Percentiles rank a stretch among this genome's conserved stretches.
phyloP scores from a whole-genome alignment of 441 rosid genomes.

The Bocquillonia castaneifolia region DNA sequence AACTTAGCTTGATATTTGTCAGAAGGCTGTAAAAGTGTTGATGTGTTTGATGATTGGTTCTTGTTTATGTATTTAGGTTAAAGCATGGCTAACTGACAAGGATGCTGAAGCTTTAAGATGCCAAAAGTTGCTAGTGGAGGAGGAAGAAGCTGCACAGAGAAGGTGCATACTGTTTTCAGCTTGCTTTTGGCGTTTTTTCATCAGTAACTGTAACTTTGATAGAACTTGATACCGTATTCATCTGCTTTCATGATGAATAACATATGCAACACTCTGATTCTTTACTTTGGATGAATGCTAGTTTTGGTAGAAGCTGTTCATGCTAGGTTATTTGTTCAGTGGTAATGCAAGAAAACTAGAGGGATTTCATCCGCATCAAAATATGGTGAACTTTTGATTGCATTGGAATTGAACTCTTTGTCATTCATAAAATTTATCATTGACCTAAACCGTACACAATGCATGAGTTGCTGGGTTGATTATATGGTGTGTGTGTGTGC shows the following conservation, averaged over 20 bases:
- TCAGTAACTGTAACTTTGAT: neutral
- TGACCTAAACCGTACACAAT: neutral
- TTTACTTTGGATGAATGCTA: neutral
- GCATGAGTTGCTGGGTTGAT: neutral
- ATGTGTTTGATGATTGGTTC: slow-evolving; percentile 7
- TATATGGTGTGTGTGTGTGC: neutral
- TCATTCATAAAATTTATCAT: neutral
- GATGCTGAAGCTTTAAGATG: slow-evolving; percentile 94
- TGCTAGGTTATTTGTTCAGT: neutral
- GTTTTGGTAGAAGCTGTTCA: neutral
- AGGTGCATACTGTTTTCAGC: slow-evolving; percentile 39
- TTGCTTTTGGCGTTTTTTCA: neutral
- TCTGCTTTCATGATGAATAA: neutral
- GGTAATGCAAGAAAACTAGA: neutral
- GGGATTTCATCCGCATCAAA: neutral
- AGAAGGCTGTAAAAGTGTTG: neutral
- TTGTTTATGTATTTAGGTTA: slow-evolving; percentile 41
- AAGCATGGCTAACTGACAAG: slow-evolving; percentile 89
- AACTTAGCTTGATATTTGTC: slow-evolving; percentile 1
- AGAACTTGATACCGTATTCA: neutral
- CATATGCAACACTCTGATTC: neutral
- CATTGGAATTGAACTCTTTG: neutral
- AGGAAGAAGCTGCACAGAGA: slow-evolving; percentile 91
- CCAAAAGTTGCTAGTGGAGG: slow-evolving; percentile 87
- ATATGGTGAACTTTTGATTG: neutral